Conservation (phyloP, 768 basidiomycete species). For the Postia placenta region DNA sequence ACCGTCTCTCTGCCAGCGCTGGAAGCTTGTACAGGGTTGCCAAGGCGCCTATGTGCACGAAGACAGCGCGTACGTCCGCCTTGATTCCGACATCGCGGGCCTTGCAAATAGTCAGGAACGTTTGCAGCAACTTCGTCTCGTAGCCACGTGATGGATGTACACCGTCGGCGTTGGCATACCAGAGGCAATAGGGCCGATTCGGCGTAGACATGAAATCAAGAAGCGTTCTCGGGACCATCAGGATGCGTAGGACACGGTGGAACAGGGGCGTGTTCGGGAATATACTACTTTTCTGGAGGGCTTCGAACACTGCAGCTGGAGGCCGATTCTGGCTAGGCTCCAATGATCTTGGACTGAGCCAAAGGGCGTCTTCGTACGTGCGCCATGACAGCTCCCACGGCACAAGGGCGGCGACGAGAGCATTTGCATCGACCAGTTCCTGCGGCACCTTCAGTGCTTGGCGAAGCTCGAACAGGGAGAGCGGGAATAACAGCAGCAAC, state of each 20-base stretch:
- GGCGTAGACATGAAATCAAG: slow-evolving; percentile 38
- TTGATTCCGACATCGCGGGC: slow-evolving; percentile 34
- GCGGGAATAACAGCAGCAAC: slow-evolving; percentile 50
- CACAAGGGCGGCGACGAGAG: slow-evolving; percentile 40
- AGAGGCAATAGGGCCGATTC: slow-evolving; percentile 41
- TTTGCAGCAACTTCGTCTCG: slow-evolving; percentile 39
- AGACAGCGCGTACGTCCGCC: slow-evolving; percentile 44
- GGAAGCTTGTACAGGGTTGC: slow-evolving; percentile 42
- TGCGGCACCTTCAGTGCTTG: slow-evolving; percentile 36
- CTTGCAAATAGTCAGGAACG: slow-evolving; percentile 38
- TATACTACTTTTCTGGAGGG: neutral
- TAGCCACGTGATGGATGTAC: slow-evolving; percentile 24
- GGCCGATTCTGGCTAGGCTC: slow-evolving; percentile 7
- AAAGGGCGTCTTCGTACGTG: slow-evolving; percentile 24
- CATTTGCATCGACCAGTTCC: slow-evolving; percentile 24
- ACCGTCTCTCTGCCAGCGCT: slow-evolving; percentile 40
- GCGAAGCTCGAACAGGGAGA: slow-evolving; percentile 27
- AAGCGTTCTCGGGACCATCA: slow-evolving; percentile 35
- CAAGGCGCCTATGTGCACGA: slow-evolving; percentile 59
- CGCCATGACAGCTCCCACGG: slow-evolving; percentile 37
- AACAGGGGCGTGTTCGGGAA: neutral
- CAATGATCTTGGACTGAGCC: slow-evolving; percentile 9
- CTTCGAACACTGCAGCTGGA: slow-evolving; percentile 13
- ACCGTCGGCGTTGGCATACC: slow-evolving; percentile 33
- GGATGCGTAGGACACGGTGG: slow-evolving; percentile 35